Percentiles rank a stretch among this genome's conserved stretches.
Conservation (phyloP, 371 early-diverging fungal species). For the Mortierella sp. region DNA sequence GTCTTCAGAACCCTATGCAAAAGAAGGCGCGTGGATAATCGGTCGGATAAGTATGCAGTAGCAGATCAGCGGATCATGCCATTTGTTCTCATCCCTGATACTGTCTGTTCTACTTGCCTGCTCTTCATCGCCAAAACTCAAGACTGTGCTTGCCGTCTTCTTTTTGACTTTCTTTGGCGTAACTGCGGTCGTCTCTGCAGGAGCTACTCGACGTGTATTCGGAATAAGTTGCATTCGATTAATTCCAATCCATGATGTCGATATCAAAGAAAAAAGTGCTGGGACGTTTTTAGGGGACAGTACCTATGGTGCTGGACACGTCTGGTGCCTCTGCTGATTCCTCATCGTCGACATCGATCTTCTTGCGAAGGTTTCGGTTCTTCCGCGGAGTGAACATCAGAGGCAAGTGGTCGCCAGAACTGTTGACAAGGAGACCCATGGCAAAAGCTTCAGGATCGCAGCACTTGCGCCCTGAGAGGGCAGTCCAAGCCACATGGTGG, state of each 20-base stretch:
- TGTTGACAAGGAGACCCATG: not conserved
- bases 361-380: conserved; percentile 45
- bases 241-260: not conserved
- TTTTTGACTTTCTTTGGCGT: conserved; percentile 44
- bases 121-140: conserved; percentile 53
- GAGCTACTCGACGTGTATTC: not conserved
- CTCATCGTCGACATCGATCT: conserved; percentile 29
- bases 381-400: conserved; percentile 49
- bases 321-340: not conserved
- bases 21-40: not conserved
- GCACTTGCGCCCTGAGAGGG: no score
- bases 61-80: not conserved
- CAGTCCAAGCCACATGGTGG: no score
- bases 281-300: no score
- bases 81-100: no score
- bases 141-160: conserved; percentile 21
- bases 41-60: not conserved
- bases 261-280: not conserved
- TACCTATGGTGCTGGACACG: no score
- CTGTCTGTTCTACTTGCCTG: conserved; percentile 13
- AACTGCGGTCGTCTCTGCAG: conserved; percentile 1
- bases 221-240: not conserved
- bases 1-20: conserved; percentile 30
- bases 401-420: not conserved
- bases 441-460: no score